A percentile compares a stretch with the other conserved stretches of the same genome.
Conservation (phyloP, 2,329 filamentous ascomycete species). For the Stenocarpella maydis region DNA sequence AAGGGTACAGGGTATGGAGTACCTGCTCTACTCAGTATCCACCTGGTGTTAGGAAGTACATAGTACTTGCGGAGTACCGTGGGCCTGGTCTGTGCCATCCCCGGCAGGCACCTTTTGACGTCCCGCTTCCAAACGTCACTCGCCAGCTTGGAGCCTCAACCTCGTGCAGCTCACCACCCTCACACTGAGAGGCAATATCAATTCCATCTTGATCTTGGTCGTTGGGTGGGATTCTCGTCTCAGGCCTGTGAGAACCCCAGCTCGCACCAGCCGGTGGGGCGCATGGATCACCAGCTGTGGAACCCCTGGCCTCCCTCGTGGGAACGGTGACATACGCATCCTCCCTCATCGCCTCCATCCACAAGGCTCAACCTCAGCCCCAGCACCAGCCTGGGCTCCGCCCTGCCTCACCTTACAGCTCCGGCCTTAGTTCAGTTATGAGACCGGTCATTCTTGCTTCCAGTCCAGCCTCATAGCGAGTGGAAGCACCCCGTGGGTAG, state of each 20-base stretch:
- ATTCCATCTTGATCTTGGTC: not conserved
- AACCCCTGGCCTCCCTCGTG: slow-evolving; percentile 29
- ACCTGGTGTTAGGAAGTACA: not conserved
- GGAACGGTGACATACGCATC: slow-evolving; percentile 21
- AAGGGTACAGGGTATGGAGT: not conserved
- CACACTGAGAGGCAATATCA: not conserved
- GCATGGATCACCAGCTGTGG: slow-evolving; percentile 29
- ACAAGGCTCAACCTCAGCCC: not conserved
- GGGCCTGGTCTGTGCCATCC: not conserved
- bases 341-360: not conserved
- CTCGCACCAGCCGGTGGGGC: not conserved
- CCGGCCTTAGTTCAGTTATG: not conserved
- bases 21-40: not conserved
- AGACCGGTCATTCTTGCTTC: not conserved
- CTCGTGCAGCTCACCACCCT: not conserved
- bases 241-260: not conserved
- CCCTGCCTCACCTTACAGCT: not conserved
- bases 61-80: no score
- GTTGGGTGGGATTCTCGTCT: not conserved
- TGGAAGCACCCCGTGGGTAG: not conserved
- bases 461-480: not conserved
- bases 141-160: not conserved
- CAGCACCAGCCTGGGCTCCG: not conserved
- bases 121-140: not conserved
- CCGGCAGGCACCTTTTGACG: slow-evolving; percentile 4